These are phyloP conservation scores for Pseudevernia furfuracea DNA, from an alignment of 495 filamentous ascomycete genomes.

Conservation along the genomic window DNA sequence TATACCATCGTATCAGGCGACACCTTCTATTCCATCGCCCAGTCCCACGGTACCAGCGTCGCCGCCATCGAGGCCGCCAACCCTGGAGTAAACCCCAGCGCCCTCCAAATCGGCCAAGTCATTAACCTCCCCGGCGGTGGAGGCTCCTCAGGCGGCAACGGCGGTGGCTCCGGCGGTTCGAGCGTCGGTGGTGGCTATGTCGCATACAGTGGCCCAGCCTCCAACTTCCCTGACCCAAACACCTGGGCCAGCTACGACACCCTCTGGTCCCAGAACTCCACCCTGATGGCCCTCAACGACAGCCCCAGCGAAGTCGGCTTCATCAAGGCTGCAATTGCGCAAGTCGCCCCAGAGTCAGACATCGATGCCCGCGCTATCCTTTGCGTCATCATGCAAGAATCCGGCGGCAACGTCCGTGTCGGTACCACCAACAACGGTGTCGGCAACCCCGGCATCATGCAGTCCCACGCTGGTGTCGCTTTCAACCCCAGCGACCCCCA, in stretches of 20 bases:
- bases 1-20: conserved; percentile 19
- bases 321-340: conserved; percentile 27
- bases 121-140: conserved; percentile 14
- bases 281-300: conserved; percentile 23
- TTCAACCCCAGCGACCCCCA: conserved; percentile 16
- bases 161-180: conserved; percentile 4
- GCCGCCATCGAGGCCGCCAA: conserved; percentile 14
- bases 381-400: conserved; percentile 39
- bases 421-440: conserved; percentile 35
- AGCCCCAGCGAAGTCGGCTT: conserved; percentile 23
- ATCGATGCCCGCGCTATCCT: conserved; percentile 35
- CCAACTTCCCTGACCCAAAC: conserved; percentile 10
- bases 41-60: conserved; percentile 12
- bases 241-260: conserved; percentile 17
- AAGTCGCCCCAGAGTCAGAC: conserved; percentile 28
- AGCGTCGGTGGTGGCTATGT: conserved; percentile 15
- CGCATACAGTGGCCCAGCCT: conserved; percentile 10
- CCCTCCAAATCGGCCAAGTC: conserved; percentile 20
- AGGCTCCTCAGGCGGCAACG: not conserved
- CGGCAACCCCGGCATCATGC: conserved; percentile 39
- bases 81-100: conserved; percentile 15
- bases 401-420: conserved; percentile 37
- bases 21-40: conserved; percentile 17
- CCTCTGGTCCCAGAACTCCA: conserved; percentile 19
- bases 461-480: conserved; percentile 29